Base-by-base conservation (phyloP, 176 grass and related monocot species). In the Bothriochloa decipiens region DNA sequence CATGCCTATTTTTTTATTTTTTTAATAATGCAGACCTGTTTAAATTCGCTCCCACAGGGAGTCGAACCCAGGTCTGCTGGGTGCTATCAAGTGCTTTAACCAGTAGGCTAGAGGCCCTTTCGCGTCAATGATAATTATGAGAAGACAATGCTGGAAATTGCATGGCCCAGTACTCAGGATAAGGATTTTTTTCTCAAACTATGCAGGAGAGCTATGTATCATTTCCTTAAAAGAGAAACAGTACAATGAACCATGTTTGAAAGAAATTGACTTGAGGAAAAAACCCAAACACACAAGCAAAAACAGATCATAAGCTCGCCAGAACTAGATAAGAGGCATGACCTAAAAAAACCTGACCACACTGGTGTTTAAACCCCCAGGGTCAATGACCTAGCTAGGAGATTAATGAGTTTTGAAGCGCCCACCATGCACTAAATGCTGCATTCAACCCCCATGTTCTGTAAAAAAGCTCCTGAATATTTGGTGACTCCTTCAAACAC, bases 51-150 rank as follows among this genome's bases (percentile, higher is more conserved):
- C n/a, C n/a, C n/a, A n/a, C n/a, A n/a, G n/a, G n/a, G n/a, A n/a
- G n/a, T n/a, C n/a, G n/a, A n/a, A n/a, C n/a, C n/a, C n/a, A n/a
- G n/a, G n/a, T n/a, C n/a, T n/a, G n/a, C n/a, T n/a, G n/a, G n/a
- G n/a, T n/a, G n/a, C n/a, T n/a, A n/a, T n/a, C n/a, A n/a, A n/a
- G n/a, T n/a, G n/a, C n/a, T n/a, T n/a, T n/a, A n/a, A n/a, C n/a
- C n/a, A n/a, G n/a, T n/a, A n/a, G n/a, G n/a, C n/a, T n/a, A n/a
- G n/a, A n/a, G n/a, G n/a, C n/a, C n/a, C n/a, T n/a, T n/a, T n/a
- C n/a, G n/a, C n/a, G n/a, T 77, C 58, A 23, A 88, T 74, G 58
- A 28, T 74, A 70, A 45, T 82, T 53, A 36, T 36, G 35, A 3
- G 11, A 78, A 64, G 20, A 71, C 0, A 33, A 67, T 74, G 39